Evolutionary conservation across 106 monocot species (phyloP), one percentile per base, ranked within the genome.

Genomic region (Agapanthus africanus): DNA sequence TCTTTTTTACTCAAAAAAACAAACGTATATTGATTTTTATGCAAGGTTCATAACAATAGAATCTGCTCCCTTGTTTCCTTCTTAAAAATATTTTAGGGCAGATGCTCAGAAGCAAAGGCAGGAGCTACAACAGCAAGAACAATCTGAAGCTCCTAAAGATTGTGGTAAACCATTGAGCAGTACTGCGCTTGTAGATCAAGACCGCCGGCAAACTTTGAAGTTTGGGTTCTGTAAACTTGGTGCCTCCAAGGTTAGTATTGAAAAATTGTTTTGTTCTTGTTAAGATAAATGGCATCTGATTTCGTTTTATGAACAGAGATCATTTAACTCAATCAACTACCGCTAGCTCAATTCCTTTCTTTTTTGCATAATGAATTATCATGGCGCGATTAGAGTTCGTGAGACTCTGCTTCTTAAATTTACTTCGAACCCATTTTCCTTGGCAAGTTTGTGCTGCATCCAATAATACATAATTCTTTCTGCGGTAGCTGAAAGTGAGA

Each of bases 211-310:
- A 39, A 63, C 99, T 21, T 68, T 99, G 68, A 99, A 99, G 68
- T 99, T 99, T 79, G 99, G 99, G 14, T 99, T 99, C 74, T 85
- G 91, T 67, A 92, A 39, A 70, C 52, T 73, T 56, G 77, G 82
- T 77, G 41, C 87, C 23, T 76, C 84, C 23, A 92, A 87, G 89
- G 97, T 95, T 68, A 31, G 80, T 72, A 42, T 30, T 14, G 41
- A 15, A 11, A 66, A 42, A 35, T 18, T 1, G 11, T 30, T 59
- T 31, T 59, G 7, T 59, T 10, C 2, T 6, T 23, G 6, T 25
- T 26, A 25, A 54, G 5, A 6, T 59, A 15, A 3, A 59, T 59
- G 31, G 4, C 32, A 14, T 32, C 32, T 59, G 15, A 13, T 31
- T 59, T 11, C 59, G 30, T 59, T 59, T 4, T 0, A 59, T 13